Conservation (phyloP, 768 basidiomycete species). For the Russula sp. region DNA sequence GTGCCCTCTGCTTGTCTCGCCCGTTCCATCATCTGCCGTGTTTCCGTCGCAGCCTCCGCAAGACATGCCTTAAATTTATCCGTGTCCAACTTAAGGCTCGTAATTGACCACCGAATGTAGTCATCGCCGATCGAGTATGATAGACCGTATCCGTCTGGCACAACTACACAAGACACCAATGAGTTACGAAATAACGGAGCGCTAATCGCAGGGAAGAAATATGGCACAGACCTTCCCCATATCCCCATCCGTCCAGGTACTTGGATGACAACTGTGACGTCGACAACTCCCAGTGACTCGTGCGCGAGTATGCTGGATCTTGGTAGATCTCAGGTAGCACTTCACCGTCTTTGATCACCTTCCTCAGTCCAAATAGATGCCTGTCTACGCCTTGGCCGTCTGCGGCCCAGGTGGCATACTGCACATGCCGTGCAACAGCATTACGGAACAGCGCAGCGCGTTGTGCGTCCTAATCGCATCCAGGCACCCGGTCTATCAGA, state of each 20-base stretch:
- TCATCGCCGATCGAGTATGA: conserved; percentile 83
- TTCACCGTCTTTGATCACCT: conserved; percentile 68
- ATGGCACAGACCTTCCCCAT: conserved; percentile 70
- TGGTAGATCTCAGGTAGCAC: conserved; percentile 62
- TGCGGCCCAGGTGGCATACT: conserved; percentile 86
- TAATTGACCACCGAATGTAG: conserved; percentile 88
- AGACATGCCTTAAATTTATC: conserved; percentile 60
- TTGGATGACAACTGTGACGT: conserved; percentile 80
- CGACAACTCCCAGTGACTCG: conserved; percentile 87
- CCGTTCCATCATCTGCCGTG: conserved; percentile 66
- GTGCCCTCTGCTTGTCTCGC: conserved; percentile 27
- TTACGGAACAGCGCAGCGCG: conserved; percentile 62
- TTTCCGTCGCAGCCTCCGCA: conserved; percentile 74
- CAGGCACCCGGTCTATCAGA: neutral
- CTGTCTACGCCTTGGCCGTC: conserved; percentile 94
- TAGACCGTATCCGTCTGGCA: conserved; percentile 85
- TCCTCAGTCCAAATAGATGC: conserved; percentile 91
- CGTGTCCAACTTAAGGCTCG: conserved; percentile 52
- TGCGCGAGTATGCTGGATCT: conserved; percentile 61
- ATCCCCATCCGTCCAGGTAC: conserved; percentile 93
- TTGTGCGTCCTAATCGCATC: conserved; percentile 37
- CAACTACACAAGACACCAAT: conserved; percentile 45
- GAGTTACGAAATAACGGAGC: neutral
- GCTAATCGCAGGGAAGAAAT: neutral
- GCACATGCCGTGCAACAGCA: conserved; percentile 75